These are phyloP conservation scores for Martensiomyces pterosporus DNA, from an alignment of 192 early-diverging fungal species.

Conservation along the genomic window DNA sequence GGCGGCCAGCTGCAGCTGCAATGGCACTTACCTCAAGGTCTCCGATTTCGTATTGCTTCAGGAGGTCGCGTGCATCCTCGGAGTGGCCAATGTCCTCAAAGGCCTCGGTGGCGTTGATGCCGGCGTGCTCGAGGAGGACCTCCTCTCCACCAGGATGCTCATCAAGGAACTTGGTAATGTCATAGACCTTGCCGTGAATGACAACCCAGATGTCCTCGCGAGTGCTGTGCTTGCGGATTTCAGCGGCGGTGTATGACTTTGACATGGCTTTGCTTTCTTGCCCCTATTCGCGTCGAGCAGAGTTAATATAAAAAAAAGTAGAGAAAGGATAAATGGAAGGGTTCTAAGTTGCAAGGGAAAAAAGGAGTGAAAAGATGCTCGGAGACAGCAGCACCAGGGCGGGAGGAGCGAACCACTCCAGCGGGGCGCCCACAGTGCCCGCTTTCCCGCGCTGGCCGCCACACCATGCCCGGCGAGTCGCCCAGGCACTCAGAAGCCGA, in stretches of 20 bases:
- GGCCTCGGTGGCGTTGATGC: conserved; percentile 84
- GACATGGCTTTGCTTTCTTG: too few relatives aligned
- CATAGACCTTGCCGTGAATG: conserved; percentile 74
- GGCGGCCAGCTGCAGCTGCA: not conserved
- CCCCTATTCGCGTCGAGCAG: too few relatives aligned
- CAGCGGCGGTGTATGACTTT: conserved; percentile 56
- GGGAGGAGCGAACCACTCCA: too few relatives aligned
- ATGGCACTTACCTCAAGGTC: conserved; percentile 58
- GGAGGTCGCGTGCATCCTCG: conserved; percentile 85
- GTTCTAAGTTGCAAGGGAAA: too few relatives aligned
- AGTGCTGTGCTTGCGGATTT: conserved; percentile 71
- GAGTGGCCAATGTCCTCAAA: conserved; percentile 98
- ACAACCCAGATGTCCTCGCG: conserved; percentile 77
- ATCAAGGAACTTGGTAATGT: conserved; percentile 75
- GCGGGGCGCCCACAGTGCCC: too few relatives aligned
- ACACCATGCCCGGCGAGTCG: too few relatives aligned
- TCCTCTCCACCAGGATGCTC: conserved; percentile 99
- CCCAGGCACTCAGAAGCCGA: too few relatives aligned
- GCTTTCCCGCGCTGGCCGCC: too few relatives aligned
- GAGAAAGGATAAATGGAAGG: too few relatives aligned
- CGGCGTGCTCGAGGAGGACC: conserved; percentile 86
- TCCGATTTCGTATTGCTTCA: conserved; percentile 73
- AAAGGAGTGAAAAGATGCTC: too few relatives aligned
- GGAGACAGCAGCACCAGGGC: too few relatives aligned
- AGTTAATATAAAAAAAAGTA: too few relatives aligned